phyloP scores from a whole-genome alignment of 495 filamentous ascomycete genomes.

The Penicillium cosmopolitanum region DNA sequence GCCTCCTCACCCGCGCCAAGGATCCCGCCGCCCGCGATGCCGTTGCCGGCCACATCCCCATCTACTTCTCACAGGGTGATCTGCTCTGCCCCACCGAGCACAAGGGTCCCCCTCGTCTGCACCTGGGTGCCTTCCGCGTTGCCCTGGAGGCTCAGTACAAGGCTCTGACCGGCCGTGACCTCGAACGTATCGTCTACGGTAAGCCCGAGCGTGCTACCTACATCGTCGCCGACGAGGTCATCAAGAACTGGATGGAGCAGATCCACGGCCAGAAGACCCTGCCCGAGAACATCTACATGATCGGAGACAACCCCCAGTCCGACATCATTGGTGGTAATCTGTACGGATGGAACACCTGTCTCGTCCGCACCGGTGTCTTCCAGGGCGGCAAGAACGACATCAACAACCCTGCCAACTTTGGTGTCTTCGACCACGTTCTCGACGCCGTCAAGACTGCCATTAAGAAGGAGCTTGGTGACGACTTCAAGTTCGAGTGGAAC shows the following conservation, averaged over 20 bases:
- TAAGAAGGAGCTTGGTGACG: conserved; percentile 57
- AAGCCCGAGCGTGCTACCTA: conserved; percentile 81
- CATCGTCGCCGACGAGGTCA: conserved; percentile 78
- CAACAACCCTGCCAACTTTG: conserved; percentile 63
- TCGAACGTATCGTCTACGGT: conserved; percentile 83
- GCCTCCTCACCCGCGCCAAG: conserved; percentile 65
- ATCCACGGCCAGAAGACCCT: conserved; percentile 72
- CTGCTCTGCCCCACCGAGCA: conserved; percentile 76
- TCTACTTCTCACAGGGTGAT: conserved; percentile 78
- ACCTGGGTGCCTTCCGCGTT: conserved; percentile 76
- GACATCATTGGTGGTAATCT: conserved; percentile 81
- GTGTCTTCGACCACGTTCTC: conserved; percentile 59
- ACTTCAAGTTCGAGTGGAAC: conserved; percentile 62
- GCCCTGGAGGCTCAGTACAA: conserved; percentile 79
- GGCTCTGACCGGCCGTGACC: conserved; percentile 69
- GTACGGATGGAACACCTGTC: conserved; percentile 80
- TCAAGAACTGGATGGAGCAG: conserved; percentile 75
- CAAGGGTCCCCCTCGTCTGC: conserved; percentile 69
- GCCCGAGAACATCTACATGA: conserved; percentile 78
- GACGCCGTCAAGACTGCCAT: conserved; percentile 57
- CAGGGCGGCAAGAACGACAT: conserved; percentile 56
- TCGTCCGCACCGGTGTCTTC: conserved; percentile 66
- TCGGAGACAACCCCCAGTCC: conserved; percentile 78
- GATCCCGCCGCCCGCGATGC: conserved; percentile 51
- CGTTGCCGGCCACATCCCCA: conserved; percentile 68